These are phyloP conservation scores for Magnolia kwangsiensis DNA, from an alignment of 164 flowering plant species.

Conservation along the genomic window DNA sequence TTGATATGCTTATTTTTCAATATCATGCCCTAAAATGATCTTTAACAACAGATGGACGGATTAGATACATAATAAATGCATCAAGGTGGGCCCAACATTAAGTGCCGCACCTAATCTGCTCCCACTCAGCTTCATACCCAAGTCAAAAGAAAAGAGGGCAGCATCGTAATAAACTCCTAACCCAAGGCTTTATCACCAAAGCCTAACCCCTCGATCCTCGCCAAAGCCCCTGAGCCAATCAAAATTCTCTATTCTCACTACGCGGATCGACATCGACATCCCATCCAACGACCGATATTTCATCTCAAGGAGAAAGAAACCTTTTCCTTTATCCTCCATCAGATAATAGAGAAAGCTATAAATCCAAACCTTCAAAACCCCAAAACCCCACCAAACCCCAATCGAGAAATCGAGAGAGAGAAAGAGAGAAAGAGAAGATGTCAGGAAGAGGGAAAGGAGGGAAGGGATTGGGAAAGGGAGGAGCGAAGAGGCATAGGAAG, in stretches of 20 bases:
- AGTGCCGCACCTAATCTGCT: too few relatives aligned
- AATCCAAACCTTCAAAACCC: not conserved
- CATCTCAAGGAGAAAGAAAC: not conserved
- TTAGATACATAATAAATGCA: too few relatives aligned
- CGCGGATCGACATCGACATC: constrained; percentile 9
- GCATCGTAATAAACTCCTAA: too few relatives aligned
- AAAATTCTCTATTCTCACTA: not conserved
- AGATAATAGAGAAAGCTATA: not conserved
- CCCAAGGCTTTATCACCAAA: too few relatives aligned
- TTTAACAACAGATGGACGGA: too few relatives aligned
- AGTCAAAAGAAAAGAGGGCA: too few relatives aligned
- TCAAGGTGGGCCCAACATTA: too few relatives aligned
- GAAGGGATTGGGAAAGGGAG: constrained; percentile 15
- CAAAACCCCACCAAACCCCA: not conserved
- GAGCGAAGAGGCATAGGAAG: constrained; percentile 16
- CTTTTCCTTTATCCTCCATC: not conserved
- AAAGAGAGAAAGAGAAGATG: constrained; percentile 1
- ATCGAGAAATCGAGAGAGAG: not conserved
- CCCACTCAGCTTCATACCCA: too few relatives aligned
- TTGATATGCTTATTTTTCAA: too few relatives aligned
- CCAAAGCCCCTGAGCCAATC: not conserved
- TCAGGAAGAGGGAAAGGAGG: constrained; percentile 16
- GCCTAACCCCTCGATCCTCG: not conserved
- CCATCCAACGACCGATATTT: constrained; percentile 5
- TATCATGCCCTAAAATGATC: too few relatives aligned